Evolutionary conservation across 148 eudicot genomes (phyloP).

Genomic region (Amaranthus palmeri): DNA sequence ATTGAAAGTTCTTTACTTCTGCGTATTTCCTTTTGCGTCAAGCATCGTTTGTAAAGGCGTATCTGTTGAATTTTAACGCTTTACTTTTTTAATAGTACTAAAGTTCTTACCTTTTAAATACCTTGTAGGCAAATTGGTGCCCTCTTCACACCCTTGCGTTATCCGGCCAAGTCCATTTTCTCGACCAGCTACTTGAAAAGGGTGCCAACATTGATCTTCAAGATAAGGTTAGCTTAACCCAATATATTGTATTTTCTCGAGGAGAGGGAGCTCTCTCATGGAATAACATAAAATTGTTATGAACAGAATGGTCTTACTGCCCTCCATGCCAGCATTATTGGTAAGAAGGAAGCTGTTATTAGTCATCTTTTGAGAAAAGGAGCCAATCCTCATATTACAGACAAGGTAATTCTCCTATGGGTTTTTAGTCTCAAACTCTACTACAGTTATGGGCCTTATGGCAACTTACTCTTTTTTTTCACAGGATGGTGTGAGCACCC

Average conservation of each 20-base stretch:
- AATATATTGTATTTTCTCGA: neutral
- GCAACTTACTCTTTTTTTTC: neutral
- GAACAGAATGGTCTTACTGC: conserved; percentile 79
- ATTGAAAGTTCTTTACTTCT: neutral
- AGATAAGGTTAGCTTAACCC: conserved; percentile 54
- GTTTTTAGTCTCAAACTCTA: neutral
- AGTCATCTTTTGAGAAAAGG: conserved; percentile 96
- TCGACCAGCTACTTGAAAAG: conserved; percentile 67
- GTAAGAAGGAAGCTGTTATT: conserved; percentile 84
- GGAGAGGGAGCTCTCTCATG: neutral
- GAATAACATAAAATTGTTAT: conserved; percentile 15
- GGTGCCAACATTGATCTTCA: conserved; percentile 51
- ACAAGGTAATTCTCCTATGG: conserved; percentile 42
- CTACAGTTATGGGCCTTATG: neutral
- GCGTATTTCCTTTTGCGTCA: conserved; percentile 1
- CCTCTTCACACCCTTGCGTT: conserved; percentile 77
- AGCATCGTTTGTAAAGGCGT: neutral
- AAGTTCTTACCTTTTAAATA: neutral
- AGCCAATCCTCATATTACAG: conserved; percentile 70
- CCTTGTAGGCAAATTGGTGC: conserved; percentile 72
- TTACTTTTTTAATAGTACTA: neutral
- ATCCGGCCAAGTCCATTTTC: conserved; percentile 73
- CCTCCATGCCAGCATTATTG: conserved; percentile 76
- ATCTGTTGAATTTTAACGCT: neutral
- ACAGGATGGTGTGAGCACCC: conserved; percentile 85